Evolutionary conservation across 768 basidiomycete genomes (phyloP).

Genomic region (Filobasidium floriforme): DNA sequence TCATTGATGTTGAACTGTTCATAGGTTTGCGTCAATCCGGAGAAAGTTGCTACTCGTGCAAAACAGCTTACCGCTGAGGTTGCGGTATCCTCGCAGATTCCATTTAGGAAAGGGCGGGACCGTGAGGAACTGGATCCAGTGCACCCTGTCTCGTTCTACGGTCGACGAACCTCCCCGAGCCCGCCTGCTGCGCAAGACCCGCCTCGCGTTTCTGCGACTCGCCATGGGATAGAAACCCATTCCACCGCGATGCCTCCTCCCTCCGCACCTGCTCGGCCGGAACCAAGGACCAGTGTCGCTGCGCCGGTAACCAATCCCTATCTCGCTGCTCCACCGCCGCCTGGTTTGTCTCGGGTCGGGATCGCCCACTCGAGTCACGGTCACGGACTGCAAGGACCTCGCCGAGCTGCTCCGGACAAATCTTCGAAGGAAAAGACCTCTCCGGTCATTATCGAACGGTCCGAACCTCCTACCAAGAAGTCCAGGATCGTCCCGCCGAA

Average conservation of each 20-base stretch:
- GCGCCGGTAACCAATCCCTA: constrained; percentile 7
- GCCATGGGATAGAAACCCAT: too few relatives aligned
- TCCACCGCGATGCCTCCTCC: neutral
- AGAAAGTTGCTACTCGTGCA: constrained; percentile 23
- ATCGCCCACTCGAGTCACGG: neutral
- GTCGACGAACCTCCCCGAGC: constrained; percentile 9
- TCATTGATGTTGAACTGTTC: neutral
- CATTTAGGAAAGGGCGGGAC: constrained; percentile 14
- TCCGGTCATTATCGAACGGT: constrained; percentile 8
- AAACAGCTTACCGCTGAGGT: constrained; percentile 19
- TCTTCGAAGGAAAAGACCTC: neutral
- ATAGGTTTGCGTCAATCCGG: constrained; percentile 30
- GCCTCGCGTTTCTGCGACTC: too few relatives aligned
- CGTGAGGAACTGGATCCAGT: constrained; percentile 11
- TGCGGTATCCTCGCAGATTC: constrained; percentile 21
- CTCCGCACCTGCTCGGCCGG: too few relatives aligned
- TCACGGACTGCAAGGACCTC: neutral
- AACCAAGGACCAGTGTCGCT: neutral
- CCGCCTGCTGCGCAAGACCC: neutral
- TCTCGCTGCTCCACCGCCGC: constrained; percentile 4
- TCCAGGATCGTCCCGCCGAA: constrained; percentile 9
- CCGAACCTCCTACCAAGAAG: constrained; percentile 10
- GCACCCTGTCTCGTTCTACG: constrained; percentile 17
- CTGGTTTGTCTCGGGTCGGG: neutral
- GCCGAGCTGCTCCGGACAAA: neutral